Conservation (phyloP, 305 asterid genomes). For the Solanum aculeatissimum region DNA sequence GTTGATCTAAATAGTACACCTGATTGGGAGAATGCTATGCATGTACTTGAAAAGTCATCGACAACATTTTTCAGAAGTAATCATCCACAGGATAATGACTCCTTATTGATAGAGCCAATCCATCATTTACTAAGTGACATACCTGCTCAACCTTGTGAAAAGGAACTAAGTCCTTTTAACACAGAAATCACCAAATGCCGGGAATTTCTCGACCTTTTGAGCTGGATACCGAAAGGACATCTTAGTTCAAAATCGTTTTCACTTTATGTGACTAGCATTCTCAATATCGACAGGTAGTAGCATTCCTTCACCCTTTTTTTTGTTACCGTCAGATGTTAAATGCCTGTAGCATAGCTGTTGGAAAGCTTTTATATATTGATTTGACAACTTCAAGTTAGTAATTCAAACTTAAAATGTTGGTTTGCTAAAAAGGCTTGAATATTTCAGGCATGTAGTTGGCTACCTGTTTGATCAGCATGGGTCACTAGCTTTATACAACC, state of each 20-base stretch:
- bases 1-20: constrained; percentile 46
- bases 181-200: constrained; percentile 35
- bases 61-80: neutral
- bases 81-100: constrained; percentile 12
- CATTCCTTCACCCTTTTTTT: constrained; percentile 2
- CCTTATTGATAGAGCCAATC: constrained; percentile 12
- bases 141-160: constrained; percentile 20
- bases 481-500: constrained; percentile 12
- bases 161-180: constrained; percentile 16
- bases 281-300: constrained; percentile 81
- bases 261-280: constrained; percentile 47
- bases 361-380: neutral
- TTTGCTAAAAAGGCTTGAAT: constrained; percentile 7
- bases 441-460: constrained; percentile 70
- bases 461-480: constrained; percentile 36
- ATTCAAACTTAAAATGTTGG: neutral
- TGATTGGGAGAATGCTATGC: constrained; percentile 47
- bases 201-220: constrained; percentile 47
- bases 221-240: constrained; percentile 71
- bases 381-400: neutral
- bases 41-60: constrained; percentile 28
- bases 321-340: neutral
- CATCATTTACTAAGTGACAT: constrained; percentile 4
- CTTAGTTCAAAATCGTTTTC: constrained; percentile 48
- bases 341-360: neutral